Evolutionary conservation across 495 filamentous ascomycete species (phyloP).

Genomic region (Choiromyces venosus): DNA sequence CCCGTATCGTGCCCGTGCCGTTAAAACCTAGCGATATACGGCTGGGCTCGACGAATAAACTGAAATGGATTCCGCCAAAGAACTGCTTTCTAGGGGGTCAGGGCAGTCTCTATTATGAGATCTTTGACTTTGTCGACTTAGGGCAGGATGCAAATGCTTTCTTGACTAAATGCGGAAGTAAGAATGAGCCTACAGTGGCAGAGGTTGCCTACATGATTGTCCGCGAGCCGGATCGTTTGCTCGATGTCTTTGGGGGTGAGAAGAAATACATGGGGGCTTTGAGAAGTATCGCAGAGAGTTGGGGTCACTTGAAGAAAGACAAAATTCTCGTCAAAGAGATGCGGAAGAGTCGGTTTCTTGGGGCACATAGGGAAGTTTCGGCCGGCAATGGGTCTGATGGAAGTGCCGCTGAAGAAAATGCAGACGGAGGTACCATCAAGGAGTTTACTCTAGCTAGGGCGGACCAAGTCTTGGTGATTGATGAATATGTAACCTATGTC

Average conservation of each 20-base stretch:
- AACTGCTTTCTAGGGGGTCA: slow-evolving; percentile 72
- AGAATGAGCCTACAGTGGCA: slow-evolving; percentile 74
- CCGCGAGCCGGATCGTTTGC: slow-evolving; percentile 69
- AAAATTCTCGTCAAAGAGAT: slow-evolving; percentile 69
- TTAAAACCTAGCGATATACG: slow-evolving; percentile 41
- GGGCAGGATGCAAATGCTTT: slow-evolving; percentile 81
- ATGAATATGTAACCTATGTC: slow-evolving; percentile 78
- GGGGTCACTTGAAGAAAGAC: slow-evolving; percentile 65
- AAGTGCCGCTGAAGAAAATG: slow-evolving; percentile 50
- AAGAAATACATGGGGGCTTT: slow-evolving; percentile 82
- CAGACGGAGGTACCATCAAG: slow-evolving; percentile 64
- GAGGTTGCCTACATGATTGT: slow-evolving; percentile 78
- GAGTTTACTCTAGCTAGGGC: slow-evolving; percentile 69
- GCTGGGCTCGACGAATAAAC: slow-evolving; percentile 33
- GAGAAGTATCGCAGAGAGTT: slow-evolving; percentile 65
- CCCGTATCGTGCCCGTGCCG: slow-evolving; percentile 65
- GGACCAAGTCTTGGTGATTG: slow-evolving; percentile 67
- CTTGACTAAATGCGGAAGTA: slow-evolving; percentile 77
- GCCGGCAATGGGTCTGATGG: slow-evolving; percentile 44
- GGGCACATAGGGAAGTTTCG: slow-evolving; percentile 71
- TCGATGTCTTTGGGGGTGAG: slow-evolving; percentile 67
- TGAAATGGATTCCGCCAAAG: slow-evolving; percentile 56
- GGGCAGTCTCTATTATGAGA: slow-evolving; percentile 69
- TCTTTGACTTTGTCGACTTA: slow-evolving; percentile 97
- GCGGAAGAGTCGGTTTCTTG: slow-evolving; percentile 66